Evolutionary conservation across 2,329 filamentous ascomycete species (phyloP).

Genomic region (Aaosphaeria arxii): DNA sequence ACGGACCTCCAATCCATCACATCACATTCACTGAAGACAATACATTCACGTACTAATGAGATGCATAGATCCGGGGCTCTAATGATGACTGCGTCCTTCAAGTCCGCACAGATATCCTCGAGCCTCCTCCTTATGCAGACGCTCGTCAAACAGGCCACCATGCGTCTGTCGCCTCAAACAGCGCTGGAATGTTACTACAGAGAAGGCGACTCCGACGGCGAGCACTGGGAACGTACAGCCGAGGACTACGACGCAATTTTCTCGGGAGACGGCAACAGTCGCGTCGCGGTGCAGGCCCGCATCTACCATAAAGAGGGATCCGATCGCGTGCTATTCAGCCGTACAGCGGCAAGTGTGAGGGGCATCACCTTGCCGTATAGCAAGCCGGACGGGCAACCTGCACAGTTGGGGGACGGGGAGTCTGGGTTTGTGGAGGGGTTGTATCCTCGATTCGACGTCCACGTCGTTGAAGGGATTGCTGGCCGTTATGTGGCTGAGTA

Average conservation of each 20-base stretch:
- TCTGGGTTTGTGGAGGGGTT: slow-evolving; percentile 69
- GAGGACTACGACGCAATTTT: slow-evolving; percentile 74
- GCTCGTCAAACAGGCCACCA: slow-evolving; percentile 68
- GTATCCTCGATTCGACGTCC: slow-evolving; percentile 77
- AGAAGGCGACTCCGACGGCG: slow-evolving; percentile 50
- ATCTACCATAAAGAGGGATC: slow-evolving; percentile 69
- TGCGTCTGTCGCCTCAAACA: slow-evolving; percentile 54
- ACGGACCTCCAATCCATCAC: too few species aligned
- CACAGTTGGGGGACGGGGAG: slow-evolving; percentile 59
- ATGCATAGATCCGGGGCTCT: slow-evolving; percentile 56
- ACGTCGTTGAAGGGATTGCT: slow-evolving; percentile 34
- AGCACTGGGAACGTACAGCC: slow-evolving; percentile 60
- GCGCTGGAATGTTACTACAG: slow-evolving; percentile 52
- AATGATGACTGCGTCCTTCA: slow-evolving; percentile 77
- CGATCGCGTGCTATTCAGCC: slow-evolving; percentile 39
- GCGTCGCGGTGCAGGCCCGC: slow-evolving; percentile 65
- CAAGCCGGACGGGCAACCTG: slow-evolving; percentile 54
- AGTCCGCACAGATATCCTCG: slow-evolving; percentile 75
- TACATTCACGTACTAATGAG: slow-evolving; percentile 53
- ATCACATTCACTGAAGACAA: slow-evolving; percentile 34
- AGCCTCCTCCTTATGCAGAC: slow-evolving; percentile 78
- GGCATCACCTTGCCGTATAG: slow-evolving; percentile 62
- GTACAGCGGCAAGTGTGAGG: slow-evolving; percentile 47
- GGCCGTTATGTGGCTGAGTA: slow-evolving; percentile 39
- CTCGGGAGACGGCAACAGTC: slow-evolving; percentile 49